A percentile compares a stretch with the other conserved stretches of the same genome.
phyloP scores from a whole-genome alignment of 1,284 basidiomycete genomes.

The Golubevia sp. region DNA sequence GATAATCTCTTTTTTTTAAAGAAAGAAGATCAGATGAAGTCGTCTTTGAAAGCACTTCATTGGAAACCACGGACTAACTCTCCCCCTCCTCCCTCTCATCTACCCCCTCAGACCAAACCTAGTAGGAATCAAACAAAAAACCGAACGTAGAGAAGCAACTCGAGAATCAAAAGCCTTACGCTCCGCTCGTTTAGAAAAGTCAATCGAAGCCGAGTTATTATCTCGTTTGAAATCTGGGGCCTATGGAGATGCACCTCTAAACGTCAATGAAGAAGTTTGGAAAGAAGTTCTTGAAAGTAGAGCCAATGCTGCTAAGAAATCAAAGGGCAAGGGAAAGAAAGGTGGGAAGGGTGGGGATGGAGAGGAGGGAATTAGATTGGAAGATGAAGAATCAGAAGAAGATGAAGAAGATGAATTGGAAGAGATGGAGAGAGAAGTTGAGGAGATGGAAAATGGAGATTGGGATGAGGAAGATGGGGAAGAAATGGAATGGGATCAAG shows the following conservation, averaged over 20 bases:
- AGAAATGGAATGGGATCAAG: conserved; percentile 1
- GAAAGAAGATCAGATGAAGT: too few species aligned
- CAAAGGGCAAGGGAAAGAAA: conserved; percentile 11
- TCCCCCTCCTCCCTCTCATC: not conserved
- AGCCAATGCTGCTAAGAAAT: too few species aligned
- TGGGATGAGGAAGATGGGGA: conserved; percentile 16
- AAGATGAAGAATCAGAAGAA: conserved; percentile 41
- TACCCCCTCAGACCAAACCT: conserved; percentile 75
- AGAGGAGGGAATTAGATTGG: conserved; percentile 28
- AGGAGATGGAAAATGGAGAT: conserved; percentile 27
- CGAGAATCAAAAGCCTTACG: conserved; percentile 95
- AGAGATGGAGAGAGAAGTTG: conserved; percentile 41
- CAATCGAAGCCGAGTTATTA: conserved; percentile 94
- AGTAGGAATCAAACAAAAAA: conserved; percentile 94
- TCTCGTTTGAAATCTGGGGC: conserved; percentile 94
- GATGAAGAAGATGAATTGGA: conserved; percentile 53
- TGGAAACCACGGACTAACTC: not conserved
- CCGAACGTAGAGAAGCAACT: conserved; percentile 88
- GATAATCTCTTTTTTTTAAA: too few species aligned
- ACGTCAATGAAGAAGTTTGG: conserved; percentile 98
- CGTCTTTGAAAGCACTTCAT: not conserved
- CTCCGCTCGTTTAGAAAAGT: conserved; percentile 79
- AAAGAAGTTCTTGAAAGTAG: conserved; percentile 64
- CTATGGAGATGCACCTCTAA: conserved; percentile 95
- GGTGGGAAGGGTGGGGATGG: conserved; percentile 13